Conservation (phyloP, 306 rosid species). For the Albizia julibrissin region DNA sequence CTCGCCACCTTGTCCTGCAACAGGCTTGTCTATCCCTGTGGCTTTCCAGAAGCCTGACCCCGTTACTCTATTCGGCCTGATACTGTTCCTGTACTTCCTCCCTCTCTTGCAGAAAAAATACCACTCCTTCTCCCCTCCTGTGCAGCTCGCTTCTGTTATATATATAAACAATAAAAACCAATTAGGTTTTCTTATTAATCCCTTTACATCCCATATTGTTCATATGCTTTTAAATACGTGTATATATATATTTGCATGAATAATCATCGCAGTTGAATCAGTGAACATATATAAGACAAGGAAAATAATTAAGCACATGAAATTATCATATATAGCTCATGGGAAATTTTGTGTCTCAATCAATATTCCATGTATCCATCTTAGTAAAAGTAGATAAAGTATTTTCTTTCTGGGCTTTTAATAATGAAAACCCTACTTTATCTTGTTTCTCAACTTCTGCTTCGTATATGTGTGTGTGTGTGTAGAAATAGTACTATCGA, state of each 20-base stretch:
- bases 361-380: not conserved
- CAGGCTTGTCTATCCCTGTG: conserved; percentile 5
- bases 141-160: not conserved
- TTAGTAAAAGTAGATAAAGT: not conserved
- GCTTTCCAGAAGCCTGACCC: conserved; percentile 19
- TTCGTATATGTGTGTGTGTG: not conserved
- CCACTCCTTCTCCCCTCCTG: conserved; percentile 19
- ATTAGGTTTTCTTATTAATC: not conserved
- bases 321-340: not conserved
- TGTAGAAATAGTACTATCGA: too few species aligned
- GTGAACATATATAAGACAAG: not conserved
- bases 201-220: not conserved
- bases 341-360: not conserved
- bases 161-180: not conserved
- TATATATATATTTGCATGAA: not conserved
- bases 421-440: not conserved
- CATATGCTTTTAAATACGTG: not conserved
- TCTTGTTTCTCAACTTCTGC: not conserved
- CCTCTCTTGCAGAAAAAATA: conserved; percentile 13
- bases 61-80: conserved; percentile 13
- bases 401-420: not conserved
- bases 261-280: not conserved
- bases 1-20: not conserved
- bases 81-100: conserved; percentile 13
- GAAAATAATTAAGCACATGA: not conserved